Evolutionary conservation across 352 stramenopile species (phyloP).

Genomic region (Globisporangium apiculatum): DNA sequence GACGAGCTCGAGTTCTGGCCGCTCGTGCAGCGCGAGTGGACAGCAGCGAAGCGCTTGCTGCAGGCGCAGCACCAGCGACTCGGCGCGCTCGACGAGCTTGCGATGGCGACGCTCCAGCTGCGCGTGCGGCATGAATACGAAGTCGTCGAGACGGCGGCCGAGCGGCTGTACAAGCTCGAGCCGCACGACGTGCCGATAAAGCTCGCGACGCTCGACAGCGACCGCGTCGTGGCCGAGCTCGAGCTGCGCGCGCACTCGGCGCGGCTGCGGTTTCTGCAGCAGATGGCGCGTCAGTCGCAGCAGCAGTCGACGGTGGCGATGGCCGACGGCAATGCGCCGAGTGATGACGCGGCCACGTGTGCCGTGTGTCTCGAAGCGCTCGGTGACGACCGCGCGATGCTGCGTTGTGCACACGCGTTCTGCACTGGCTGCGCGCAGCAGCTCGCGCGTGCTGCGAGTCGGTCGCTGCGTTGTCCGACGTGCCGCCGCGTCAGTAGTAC

Average conservation of each 20-base stretch:
- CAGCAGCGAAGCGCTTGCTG: slow-evolving; percentile 50
- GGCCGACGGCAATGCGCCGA: neutral
- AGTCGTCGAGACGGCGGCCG: slow-evolving; percentile 20
- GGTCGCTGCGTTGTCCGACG: slow-evolving; percentile 43
- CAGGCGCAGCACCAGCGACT: slow-evolving; percentile 68
- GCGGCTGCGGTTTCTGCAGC: slow-evolving; percentile 53
- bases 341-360: slow-evolving; percentile 18
- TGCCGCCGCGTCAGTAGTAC: slow-evolving; percentile 31
- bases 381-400: slow-evolving; percentile 49
- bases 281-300: slow-evolving; percentile 29
- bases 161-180: slow-evolving; percentile 57
- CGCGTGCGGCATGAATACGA: slow-evolving; percentile 41
- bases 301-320: neutral
- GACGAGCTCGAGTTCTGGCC: slow-evolving; percentile 41
- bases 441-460: slow-evolving; percentile 16
- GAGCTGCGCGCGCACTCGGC: slow-evolving; percentile 43
- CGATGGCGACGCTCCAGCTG: slow-evolving; percentile 71
- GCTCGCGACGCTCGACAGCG: slow-evolving; percentile 28
- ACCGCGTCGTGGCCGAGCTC: slow-evolving; percentile 29
- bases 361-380: slow-evolving; percentile 79
- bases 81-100: slow-evolving; percentile 61
- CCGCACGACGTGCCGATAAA: slow-evolving; percentile 34
- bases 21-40: slow-evolving; percentile 45
- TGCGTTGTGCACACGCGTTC: slow-evolving; percentile 86
- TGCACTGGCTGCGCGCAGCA: slow-evolving; percentile 39